Base-by-base conservation (phyloP, 208 protist genomes). In the Angomonas ambiguus region DNA sequence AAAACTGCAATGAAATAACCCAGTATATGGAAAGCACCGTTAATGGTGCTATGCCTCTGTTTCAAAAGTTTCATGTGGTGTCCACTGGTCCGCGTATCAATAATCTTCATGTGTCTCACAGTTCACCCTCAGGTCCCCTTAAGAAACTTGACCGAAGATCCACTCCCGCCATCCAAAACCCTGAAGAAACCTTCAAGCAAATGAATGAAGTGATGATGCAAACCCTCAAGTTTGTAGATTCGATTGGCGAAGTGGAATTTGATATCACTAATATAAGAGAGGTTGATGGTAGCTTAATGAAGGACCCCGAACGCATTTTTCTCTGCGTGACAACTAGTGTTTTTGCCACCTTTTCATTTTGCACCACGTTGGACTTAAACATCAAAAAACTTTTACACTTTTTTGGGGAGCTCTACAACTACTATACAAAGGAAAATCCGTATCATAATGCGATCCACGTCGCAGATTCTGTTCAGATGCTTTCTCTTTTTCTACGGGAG, bases 381-480 rank as follows among this genome's bases (percentile, higher is more conserved):
- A 34, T 80, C 1, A 66, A 60, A 11, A 94, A 90, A 59, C 71
- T 94, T 16, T 62, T 89, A 1, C 76, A 76, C 38, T 94, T 91
- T 71, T 71, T 94, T 27, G 66, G 65, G 27, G 65, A 78, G 35
- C 30, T 91, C 31, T 90, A 82, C 64, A 71, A 77, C 6, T 78
- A 71, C 34, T 92, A 88, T 71, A 66, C 77, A 0, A 56, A 42
- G 13, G 82, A 85, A 5, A 91, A 93, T 59, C 67, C 79, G 16
- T 96, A 91, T 61, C 86, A 93, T 68, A 93, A 89, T 63, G 69
- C 82, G 49, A 71, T 82, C 18, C 91, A 96, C 69, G 88, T 87
- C 11, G 85, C 80, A 0, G 91, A 96, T 63, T 82, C 85, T 22
- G 56, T 92, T 45, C 91, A 96, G 69, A 94, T 91, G 80, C 57